Evolutionary conservation across 768 basidiomycete species (phyloP).

Genomic region (Coprinopsis marcescibilis): DNA sequence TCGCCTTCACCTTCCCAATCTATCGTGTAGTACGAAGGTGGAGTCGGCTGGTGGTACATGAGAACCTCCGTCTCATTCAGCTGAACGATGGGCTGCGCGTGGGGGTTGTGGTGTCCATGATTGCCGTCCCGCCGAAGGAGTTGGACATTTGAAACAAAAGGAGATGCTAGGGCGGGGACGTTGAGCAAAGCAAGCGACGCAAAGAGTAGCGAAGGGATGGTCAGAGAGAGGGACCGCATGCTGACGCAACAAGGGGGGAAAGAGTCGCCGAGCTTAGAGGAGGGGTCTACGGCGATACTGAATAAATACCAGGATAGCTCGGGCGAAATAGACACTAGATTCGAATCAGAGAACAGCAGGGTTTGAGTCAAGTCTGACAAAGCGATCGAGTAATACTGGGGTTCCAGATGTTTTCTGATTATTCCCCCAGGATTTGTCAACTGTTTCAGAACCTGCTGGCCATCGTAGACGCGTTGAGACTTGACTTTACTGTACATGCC

Average conservation of each 20-base stretch:
- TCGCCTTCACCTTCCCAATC: constrained; percentile 56
- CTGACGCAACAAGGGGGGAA: not conserved
- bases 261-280: not conserved
- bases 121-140: constrained; percentile 28
- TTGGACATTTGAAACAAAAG: not conserved
- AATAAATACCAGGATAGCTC: too few species aligned
- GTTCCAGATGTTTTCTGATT: not conserved
- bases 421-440: too few species aligned
- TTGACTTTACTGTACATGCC: too few species aligned
- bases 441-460: too few species aligned
- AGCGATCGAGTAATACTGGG: not conserved
- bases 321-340: not conserved
- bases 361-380: constrained; percentile 1
- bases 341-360: not conserved
- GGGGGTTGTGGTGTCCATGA: constrained; percentile 46
- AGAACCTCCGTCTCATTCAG: constrained; percentile 78
- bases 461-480: too few species aligned
- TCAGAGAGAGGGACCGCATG: not conserved
- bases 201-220: not conserved
- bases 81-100: constrained; percentile 45
- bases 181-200: not conserved
- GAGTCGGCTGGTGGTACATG: constrained; percentile 59
- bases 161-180: not conserved
- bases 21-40: constrained; percentile 77
- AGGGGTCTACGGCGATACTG: not conserved